These are phyloP conservation scores for Cercospora brassicicola DNA, from an alignment of 2,329 filamentous ascomycete species.

Conservation along the genomic window DNA sequence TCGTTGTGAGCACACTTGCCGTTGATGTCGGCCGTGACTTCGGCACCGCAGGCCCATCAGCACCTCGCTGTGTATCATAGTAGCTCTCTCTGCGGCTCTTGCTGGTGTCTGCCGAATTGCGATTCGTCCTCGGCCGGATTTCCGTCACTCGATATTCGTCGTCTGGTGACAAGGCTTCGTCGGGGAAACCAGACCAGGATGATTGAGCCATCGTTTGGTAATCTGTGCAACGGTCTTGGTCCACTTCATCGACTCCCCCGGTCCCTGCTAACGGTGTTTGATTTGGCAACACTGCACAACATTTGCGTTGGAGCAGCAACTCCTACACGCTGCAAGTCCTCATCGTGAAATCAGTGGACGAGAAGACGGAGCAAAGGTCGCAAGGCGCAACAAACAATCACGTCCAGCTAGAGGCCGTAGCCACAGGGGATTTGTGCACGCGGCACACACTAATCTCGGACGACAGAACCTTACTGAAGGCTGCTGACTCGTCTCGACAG, in stretches of 20 bases:
- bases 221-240: not conserved
- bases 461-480: not conserved
- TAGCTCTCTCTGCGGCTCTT: slow-evolving; percentile 29
- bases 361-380: not conserved
- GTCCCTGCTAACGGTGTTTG: not conserved
- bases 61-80: slow-evolving; percentile 29
- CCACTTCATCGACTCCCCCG: not conserved
- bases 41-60: slow-evolving; percentile 4
- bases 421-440: slow-evolving; percentile 1
- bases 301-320: not conserved
- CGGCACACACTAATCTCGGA: slow-evolving; percentile 6
- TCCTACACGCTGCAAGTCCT: not conserved
- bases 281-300: not conserved
- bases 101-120: slow-evolving; percentile 25
- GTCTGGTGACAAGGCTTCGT: slow-evolving; percentile 9
- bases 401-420: not conserved
- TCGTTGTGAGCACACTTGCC: slow-evolving; percentile 18
- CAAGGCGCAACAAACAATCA: not conserved
- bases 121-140: slow-evolving; percentile 1
- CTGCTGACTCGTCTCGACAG: not conserved
- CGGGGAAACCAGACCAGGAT: slow-evolving; percentile 10
- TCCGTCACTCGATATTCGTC: slow-evolving; percentile 10
- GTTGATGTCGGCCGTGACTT: slow-evolving; percentile 24
- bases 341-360: not conserved
- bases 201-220: slow-evolving; percentile 7